Conservation (phyloP, 805 yeast genomes). For the Sungouiozyma ichnusensis region DNA sequence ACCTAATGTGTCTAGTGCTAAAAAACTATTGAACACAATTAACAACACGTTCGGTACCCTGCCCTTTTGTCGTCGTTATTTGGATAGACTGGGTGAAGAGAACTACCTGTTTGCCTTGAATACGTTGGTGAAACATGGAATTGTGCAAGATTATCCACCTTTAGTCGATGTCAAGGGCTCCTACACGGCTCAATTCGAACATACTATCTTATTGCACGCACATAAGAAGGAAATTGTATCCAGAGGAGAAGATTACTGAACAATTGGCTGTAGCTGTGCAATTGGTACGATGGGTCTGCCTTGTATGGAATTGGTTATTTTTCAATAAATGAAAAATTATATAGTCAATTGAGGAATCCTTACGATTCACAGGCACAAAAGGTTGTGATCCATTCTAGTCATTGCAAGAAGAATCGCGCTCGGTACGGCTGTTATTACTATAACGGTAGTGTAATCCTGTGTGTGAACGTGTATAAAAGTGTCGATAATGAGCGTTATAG, state of each 20-base stretch:
- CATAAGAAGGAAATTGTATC: conserved; percentile 90
- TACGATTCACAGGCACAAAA: too few species aligned
- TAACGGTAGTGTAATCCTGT: too few species aligned
- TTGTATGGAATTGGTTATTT: too few species aligned
- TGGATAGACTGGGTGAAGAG: conserved; percentile 86
- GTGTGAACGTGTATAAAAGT: too few species aligned
- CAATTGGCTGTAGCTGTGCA: too few species aligned
- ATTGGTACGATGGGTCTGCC: too few species aligned
- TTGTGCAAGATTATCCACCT: conserved; percentile 93
- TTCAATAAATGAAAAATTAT: too few species aligned
- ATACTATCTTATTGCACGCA: conserved; percentile 83
- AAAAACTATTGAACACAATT: conserved; percentile 55
- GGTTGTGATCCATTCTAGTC: too few species aligned
- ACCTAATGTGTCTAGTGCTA: conserved; percentile 53
- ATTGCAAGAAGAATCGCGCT: too few species aligned
- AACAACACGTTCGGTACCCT: conserved; percentile 81
- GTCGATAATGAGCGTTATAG: conserved; percentile 39
- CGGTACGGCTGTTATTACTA: too few species aligned
- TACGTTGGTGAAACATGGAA: conserved; percentile 71
- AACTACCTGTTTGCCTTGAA: conserved; percentile 82
- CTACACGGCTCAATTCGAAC: conserved; percentile 95
- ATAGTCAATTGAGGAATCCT: too few species aligned
- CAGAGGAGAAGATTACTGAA: conserved; percentile 82
- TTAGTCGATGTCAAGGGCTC: conserved; percentile 71
- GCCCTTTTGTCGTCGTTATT: conserved; percentile 92